Evolutionary conservation across 345 rosid genomes (phyloP).

Genomic region (Eucalyptus curtisii): DNA sequence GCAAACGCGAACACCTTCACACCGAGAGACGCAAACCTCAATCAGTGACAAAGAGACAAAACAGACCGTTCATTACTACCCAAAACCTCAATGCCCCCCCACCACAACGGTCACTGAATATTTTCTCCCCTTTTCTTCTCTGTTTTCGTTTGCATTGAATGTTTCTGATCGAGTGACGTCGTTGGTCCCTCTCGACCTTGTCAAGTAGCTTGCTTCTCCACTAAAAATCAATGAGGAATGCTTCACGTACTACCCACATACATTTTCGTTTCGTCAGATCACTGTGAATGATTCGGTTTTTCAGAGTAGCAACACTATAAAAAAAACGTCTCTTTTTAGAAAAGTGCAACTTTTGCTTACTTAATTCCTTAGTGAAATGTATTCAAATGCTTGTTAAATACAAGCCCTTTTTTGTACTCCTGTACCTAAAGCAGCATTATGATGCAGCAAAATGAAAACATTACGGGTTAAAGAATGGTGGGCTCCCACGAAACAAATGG

Average conservation of each 20-base stretch:
- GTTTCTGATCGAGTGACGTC: neutral
- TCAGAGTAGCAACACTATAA: neutral
- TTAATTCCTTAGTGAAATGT: neutral
- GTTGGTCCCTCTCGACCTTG: neutral
- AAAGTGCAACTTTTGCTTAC: neutral
- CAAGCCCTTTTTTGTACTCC: neutral
- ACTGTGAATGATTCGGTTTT: neutral
- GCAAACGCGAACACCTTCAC: constrained; percentile 86
- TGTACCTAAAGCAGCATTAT: neutral
- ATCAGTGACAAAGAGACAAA: neutral
- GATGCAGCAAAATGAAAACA: neutral
- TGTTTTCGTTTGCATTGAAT: neutral
- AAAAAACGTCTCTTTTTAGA: neutral
- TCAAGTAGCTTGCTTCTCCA: neutral
- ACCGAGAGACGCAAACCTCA: neutral
- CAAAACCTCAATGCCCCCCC: neutral
- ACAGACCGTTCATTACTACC: neutral
- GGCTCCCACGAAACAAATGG: neutral
- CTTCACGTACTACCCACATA: neutral
- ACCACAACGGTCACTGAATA: neutral
- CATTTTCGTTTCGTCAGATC: neutral
- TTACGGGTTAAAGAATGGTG: neutral
- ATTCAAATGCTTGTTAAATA: neutral
- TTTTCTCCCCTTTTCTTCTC: neutral
- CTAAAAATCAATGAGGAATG: neutral